These are phyloP conservation scores for Ceratobasidium sp. DNA, from an alignment of 1,284 basidiomycete genomes.

Conservation along the genomic window DNA sequence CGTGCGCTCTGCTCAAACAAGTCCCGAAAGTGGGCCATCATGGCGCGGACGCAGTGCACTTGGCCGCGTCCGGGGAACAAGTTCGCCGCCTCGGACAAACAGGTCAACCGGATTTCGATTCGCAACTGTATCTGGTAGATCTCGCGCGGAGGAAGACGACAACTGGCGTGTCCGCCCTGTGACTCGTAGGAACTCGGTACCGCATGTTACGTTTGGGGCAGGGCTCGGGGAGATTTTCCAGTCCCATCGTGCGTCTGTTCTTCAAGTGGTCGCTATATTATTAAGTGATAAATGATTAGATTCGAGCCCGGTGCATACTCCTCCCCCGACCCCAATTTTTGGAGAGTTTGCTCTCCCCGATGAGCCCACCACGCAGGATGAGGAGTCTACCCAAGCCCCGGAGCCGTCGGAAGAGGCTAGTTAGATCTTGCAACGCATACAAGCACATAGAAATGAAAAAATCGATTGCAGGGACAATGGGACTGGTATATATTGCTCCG, in stretches of 20 bases:
- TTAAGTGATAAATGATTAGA: slow-evolving; percentile 31
- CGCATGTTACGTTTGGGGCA: slow-evolving; percentile 21
- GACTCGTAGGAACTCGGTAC: slow-evolving; percentile 30
- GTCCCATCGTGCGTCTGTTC: slow-evolving; percentile 25
- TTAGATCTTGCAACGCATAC: slow-evolving; percentile 31
- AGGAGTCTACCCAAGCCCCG: slow-evolving; percentile 42
- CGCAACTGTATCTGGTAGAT: slow-evolving; percentile 17
- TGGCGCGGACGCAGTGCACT: slow-evolving; percentile 29
- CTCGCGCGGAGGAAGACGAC: slow-evolving; percentile 35
- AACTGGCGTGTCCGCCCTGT: slow-evolving; percentile 38
- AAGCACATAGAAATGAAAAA: slow-evolving; percentile 12
- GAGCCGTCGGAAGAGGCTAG: slow-evolving; percentile 30
- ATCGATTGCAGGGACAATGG: slow-evolving; percentile 11
- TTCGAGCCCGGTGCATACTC: slow-evolving; percentile 40
- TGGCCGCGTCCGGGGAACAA: slow-evolving; percentile 37
- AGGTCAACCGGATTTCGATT: slow-evolving; percentile 42
- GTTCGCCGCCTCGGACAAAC: slow-evolving; percentile 34
- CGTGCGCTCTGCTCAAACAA: slow-evolving; percentile 40
- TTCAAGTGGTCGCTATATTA: slow-evolving; percentile 32
- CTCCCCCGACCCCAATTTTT: slow-evolving; percentile 38
- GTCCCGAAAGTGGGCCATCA: slow-evolving; percentile 37
- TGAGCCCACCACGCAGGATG: slow-evolving; percentile 20
- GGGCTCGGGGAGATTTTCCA: slow-evolving; percentile 22
- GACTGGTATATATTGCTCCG: slow-evolving; percentile 41
- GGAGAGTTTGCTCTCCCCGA: slow-evolving; percentile 35